Evolutionary conservation across 2,329 filamentous ascomycete species (phyloP).

Genomic region (Corinectria fuckeliana): DNA sequence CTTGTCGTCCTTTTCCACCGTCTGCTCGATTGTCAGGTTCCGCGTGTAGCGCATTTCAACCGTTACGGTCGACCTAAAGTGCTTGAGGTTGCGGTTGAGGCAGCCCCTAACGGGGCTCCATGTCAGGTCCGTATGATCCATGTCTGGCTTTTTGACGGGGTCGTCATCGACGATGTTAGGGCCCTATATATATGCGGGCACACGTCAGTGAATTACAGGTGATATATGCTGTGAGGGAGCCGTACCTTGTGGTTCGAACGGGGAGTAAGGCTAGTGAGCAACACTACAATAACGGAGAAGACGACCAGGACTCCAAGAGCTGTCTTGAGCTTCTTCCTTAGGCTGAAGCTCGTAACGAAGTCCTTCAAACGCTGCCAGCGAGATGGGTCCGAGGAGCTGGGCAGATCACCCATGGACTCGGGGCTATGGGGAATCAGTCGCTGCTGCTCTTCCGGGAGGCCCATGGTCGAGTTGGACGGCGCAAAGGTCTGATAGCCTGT

Average conservation of each 20-base stretch:
- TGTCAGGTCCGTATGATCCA: slow-evolving; percentile 29
- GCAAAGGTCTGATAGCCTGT: slow-evolving; percentile 54
- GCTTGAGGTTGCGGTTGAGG: slow-evolving; percentile 22
- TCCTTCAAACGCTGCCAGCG: slow-evolving; percentile 42
- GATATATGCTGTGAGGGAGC: background rate
- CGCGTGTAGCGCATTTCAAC: slow-evolving; percentile 45
- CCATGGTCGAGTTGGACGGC: slow-evolving; percentile 46
- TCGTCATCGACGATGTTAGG: slow-evolving; percentile 31
- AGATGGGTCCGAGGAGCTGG: slow-evolving; percentile 30
- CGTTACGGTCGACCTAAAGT: background rate
- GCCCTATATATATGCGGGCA: slow-evolving; percentile 25
- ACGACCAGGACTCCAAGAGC: slow-evolving; percentile 42
- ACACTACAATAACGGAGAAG: slow-evolving; percentile 41
- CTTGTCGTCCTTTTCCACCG: slow-evolving; percentile 32
- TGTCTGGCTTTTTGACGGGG: slow-evolving; percentile 33
- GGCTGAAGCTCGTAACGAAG: slow-evolving; percentile 19
- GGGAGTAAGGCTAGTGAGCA: slow-evolving; percentile 34
- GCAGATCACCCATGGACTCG: slow-evolving; percentile 53
- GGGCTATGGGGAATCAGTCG: slow-evolving; percentile 51
- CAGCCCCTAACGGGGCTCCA: slow-evolving; percentile 40
- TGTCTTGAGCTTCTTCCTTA: slow-evolving; percentile 40
- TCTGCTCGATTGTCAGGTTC: slow-evolving; percentile 51
- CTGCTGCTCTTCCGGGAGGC: slow-evolving; percentile 49
- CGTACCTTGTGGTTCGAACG: slow-evolving; percentile 40
- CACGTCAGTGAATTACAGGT: background rate